Evolutionary conservation across 73 alveolate species (phyloP).

Genomic region (Symbiodinium natans): DNA sequence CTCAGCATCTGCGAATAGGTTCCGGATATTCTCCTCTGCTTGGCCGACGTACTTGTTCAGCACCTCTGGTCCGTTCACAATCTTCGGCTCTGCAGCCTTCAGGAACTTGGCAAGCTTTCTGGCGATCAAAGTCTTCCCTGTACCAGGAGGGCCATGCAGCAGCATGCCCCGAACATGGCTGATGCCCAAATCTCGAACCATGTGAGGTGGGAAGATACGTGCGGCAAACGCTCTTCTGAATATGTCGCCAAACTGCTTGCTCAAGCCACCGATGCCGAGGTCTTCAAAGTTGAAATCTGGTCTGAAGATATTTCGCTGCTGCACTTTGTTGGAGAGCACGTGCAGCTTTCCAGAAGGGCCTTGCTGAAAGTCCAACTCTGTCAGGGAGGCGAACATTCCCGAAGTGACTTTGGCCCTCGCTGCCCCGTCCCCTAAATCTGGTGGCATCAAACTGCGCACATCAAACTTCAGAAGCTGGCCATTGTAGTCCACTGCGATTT

Average conservation of each 20-base stretch:
- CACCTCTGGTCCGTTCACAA: constrained; percentile 99
- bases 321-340: constrained; percentile 63
- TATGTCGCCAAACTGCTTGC: constrained; percentile 98
- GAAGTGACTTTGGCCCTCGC: background rate
- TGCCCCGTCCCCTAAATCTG: background rate
- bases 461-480: constrained; percentile 75
- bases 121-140: constrained; percentile 99
- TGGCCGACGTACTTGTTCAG: constrained; percentile 99
- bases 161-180: constrained; percentile 99
- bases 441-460: constrained; percentile 23
- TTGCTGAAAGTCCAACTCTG: constrained; percentile 70
- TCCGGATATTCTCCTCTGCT: constrained; percentile 98
- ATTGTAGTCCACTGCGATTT: constrained; percentile 62
- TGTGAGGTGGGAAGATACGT: constrained; percentile 99
- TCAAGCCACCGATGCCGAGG: constrained; percentile 99
- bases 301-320: constrained; percentile 94
- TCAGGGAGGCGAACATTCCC: constrained; percentile 59
- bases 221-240: constrained; percentile 99
- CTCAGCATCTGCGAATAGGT: constrained; percentile 98
- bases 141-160: constrained; percentile 99
- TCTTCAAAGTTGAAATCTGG: constrained; percentile 98
- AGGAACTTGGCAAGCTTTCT: constrained; percentile 98
- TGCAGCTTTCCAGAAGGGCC: constrained; percentile 84
- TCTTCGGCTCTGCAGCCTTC: constrained; percentile 98
- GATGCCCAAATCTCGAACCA: constrained; percentile 99